Percentiles rank a stretch among this genome's conserved stretches.
phyloP scores from a whole-genome alignment of 805 yeast species.

The Ogataea henricii region DNA sequence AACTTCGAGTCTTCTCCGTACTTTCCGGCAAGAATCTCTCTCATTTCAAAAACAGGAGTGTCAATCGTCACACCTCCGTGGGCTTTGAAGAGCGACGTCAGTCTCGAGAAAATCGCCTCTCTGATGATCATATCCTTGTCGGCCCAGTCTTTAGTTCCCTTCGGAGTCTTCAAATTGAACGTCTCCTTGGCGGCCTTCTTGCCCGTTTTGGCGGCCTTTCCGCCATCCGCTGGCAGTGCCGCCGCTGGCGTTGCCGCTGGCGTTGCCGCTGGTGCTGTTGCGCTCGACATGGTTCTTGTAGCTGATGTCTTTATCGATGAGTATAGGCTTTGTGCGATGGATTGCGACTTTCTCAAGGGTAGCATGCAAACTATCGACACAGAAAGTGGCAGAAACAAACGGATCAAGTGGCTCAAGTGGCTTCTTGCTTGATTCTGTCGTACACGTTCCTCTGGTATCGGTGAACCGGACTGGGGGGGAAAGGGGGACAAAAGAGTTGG shows the following conservation, averaged over 20 bases:
- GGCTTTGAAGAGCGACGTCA: conserved; percentile 78
- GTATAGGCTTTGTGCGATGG: conserved; percentile 3
- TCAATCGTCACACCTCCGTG: conserved; percentile 99
- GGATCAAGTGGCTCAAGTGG: neutral
- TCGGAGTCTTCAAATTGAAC: conserved; percentile 89
- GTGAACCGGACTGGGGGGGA: neutral
- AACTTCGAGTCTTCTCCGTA: conserved; percentile 98
- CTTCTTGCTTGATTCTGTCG: neutral
- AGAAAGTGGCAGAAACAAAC: neutral
- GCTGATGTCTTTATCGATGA: neutral
- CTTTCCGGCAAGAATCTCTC: conserved; percentile 94
- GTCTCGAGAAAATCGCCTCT: conserved; percentile 76
- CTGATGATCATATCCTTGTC: conserved; percentile 96
- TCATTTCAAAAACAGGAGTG: conserved; percentile 95
- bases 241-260: neutral
- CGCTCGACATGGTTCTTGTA: conserved; percentile 4
- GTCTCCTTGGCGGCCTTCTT: conserved; percentile 52
- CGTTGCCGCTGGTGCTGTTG: neutral
- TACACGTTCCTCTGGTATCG: neutral
- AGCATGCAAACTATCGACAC: conserved; percentile 2
- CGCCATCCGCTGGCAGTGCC: neutral
- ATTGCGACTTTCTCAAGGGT: neutral
- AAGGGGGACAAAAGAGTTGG: too few relatives aligned
- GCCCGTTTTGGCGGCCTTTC: conserved; percentile 4
- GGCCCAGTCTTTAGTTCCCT: conserved; percentile 98